Conservation (phyloP, 1,284 basidiomycete genomes). For the Pascua guehoae region DNA sequence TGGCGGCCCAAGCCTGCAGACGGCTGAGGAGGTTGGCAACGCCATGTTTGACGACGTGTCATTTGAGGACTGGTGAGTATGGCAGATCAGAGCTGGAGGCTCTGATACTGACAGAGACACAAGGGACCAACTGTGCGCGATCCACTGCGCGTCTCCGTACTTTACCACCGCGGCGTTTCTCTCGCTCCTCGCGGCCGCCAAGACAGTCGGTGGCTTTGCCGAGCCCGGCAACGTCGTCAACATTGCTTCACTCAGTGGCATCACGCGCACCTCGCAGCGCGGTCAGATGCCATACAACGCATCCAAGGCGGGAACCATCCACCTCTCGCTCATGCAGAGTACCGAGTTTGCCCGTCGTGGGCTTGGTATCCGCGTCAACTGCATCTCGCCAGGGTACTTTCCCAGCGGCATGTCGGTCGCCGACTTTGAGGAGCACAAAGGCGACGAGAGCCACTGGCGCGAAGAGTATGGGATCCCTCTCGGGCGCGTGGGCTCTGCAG, state of each 20-base stretch:
- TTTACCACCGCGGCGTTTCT: conserved; percentile 48
- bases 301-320: conserved; percentile 25
- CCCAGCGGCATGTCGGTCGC: conserved; percentile 41
- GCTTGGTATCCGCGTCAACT: conserved; percentile 29
- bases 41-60: conserved; percentile 42
- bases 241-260: conserved; percentile 28
- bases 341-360: conserved; percentile 25
- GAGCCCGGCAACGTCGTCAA: conserved; percentile 47
- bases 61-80: conserved; percentile 37
- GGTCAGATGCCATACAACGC: conserved; percentile 13
- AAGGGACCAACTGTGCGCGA: conserved; percentile 30
- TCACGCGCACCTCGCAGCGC: conserved; percentile 9
- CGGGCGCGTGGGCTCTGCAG: conserved; percentile 36
- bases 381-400: conserved; percentile 24
- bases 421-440: conserved; percentile 17
- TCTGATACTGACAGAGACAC: conserved; percentile 5
- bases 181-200: conserved; percentile 42
- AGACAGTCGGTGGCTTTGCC: conserved; percentile 27
- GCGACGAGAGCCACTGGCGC: conserved; percentile 22
- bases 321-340: conserved; percentile 22
- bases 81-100: background rate
- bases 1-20: conserved; percentile 27
- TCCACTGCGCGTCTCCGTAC: conserved; percentile 45
- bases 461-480: conserved; percentile 38
- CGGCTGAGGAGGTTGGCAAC: conserved; percentile 36